Evolutionary conservation across 140 eudicot species (phyloP), one percentile per base, ranked within the genome.

Genomic region (Erigeron philadelphicus): DNA sequence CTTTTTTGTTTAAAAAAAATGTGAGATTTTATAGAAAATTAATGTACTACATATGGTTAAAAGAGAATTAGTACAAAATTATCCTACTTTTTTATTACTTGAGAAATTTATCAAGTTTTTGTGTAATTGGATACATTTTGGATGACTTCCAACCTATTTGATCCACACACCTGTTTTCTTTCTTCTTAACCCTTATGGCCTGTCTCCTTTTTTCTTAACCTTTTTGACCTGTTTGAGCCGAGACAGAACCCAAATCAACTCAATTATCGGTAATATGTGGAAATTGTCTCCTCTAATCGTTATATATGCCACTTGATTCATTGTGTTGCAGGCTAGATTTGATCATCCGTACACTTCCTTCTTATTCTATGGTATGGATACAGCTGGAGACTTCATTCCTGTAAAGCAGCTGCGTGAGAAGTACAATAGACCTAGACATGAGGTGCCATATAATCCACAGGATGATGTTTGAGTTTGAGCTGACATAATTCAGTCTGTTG

Each of bases 381-480:
- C 88, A 35, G 96, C 93, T 72, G 98, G 96, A 47, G 96, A 92
- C 66, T 89, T 82, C 77, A 92, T 92, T 63, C 98, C 98, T 1
- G 76, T 92, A 65, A 86, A 83, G 76, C 98, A 92, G 80, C 85
- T 92, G 60, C 95, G 96, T 1, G 96, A 92, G 73, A 92, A 92
- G 82, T 92, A 81, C 81, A 84, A 80, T 79, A 83, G 80, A 78
- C 96, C 98, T 17, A 66, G 98, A 68, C 92, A 88, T 45, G 98
- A 92, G 80, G 81, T 88, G 69, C 95, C 96, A 4, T 83, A 79
- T 54, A 86, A 89, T 71, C 86, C 88, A 64, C 70, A 78, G 7
- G 73, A 77, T 65, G 87, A 75, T 76, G 74, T 75, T 70, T 83
- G 74, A 80, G 75, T 25, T 70, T 83, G 74, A 80, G 75, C 40